Conservation (phyloP, 2,329 filamentous ascomycete genomes). For the Aspergillus sergii region DNA sequence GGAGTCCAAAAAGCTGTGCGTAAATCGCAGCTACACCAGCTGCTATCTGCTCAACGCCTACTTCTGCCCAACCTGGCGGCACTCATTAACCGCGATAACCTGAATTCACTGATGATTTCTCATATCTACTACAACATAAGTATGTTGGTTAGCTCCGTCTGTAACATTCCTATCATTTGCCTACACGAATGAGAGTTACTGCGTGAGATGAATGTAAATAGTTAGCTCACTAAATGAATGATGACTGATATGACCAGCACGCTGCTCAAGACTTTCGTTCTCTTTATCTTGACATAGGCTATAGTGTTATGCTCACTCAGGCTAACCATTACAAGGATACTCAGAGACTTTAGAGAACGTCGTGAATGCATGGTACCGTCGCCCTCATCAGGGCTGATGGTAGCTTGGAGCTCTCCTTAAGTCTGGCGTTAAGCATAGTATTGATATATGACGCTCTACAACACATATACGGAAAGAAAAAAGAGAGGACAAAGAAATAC, state of each 20-base stretch:
- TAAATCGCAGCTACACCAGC: neutral
- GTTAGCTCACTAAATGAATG: neutral
- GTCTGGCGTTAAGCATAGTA: neutral
- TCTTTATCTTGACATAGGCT: neutral
- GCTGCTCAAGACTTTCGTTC: neutral
- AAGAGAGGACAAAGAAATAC: neutral
- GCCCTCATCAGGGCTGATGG: too few species aligned
- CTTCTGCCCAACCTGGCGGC: neutral
- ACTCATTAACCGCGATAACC: neutral
- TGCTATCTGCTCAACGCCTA: neutral
- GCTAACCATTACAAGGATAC: neutral
- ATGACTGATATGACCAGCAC: neutral
- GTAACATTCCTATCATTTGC: neutral
- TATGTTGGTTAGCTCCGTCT: neutral
- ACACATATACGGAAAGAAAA: neutral
- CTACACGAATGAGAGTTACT: neutral
- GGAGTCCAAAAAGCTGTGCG: neutral
- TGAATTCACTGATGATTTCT: neutral
- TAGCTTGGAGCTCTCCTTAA: neutral
- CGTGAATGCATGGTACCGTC: neutral
- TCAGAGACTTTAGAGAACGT: neutral
- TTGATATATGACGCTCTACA: too few species aligned
- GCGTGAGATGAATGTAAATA: neutral
- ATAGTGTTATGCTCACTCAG: neutral
- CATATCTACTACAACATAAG: neutral